Evolutionary conservation across 1,284 basidiomycete genomes (phyloP), one percentile per base, ranked within the genome.

Genomic region (Schizophyllum commune): DNA sequence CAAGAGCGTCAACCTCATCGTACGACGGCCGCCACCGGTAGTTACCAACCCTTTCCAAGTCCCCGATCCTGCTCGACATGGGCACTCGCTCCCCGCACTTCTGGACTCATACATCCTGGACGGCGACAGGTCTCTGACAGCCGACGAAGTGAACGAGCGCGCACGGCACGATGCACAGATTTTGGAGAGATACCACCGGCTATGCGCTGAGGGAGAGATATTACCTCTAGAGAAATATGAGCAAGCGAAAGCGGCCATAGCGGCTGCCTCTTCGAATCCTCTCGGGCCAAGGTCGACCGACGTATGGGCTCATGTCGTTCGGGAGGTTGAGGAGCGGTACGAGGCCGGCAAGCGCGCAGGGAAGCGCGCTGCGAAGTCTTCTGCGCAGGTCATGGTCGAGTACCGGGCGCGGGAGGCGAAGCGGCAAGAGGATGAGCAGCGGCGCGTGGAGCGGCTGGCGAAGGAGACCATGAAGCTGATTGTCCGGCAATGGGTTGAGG

Each of bases 401-500:
- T 27, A 27, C 27, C 27, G 27, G 3, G 80, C 81, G 64, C 84
- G 74, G 75, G 89, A 87, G 62, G 89, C 89, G 57, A 84, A 80
- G 68, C 81, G 82, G 56, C 80, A 76, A 62, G 74, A 77, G 33
- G 83, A 83, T 59, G 89, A 91, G 66, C 89, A 93, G 75, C 83
- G 82, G 68, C 80, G 88, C 52, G 65, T 91, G 65, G 82, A 85
- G 61, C 79, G 77, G 1, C 68, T 93, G 57, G 91, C 91, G 21
- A 92, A 89, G 72, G 80, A 80, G 56, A 90, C 86, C 0, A 78
- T 86, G 59, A 83, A 82, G 66, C 79, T 90, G 68, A 86, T 98
- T 20, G 78, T 84, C 27, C 83, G 81, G 34, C 90, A 94, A 67
- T 98, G 96, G 96, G 91, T 89, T 70, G 85, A 94, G 66, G 96